A percentile compares a stretch with the other conserved stretches of the same genome.
phyloP scores from a whole-genome alignment of 495 filamentous ascomycete genomes.

The Aspergillus cavernicola region DNA sequence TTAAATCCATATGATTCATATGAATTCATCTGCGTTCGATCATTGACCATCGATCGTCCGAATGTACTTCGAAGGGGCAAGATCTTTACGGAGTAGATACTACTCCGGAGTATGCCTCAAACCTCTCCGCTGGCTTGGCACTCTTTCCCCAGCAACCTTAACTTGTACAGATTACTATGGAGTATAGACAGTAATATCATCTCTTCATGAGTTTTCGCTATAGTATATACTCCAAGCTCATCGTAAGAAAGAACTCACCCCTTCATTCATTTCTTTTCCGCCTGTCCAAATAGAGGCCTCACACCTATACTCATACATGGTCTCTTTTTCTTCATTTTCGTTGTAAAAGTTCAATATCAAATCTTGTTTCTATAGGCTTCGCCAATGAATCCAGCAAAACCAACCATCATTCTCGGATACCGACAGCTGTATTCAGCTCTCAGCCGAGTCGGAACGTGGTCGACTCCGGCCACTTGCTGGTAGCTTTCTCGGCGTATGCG shows the following conservation, averaged over 20 bases:
- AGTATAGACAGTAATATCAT: too few species aligned
- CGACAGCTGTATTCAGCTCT: too few species aligned
- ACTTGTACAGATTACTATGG: too few species aligned
- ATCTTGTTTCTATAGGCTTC: constrained; percentile 4
- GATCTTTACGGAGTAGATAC: too few species aligned
- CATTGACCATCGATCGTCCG: too few species aligned
- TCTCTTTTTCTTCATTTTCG: background rate
- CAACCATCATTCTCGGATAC: background rate
- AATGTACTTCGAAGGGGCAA: too few species aligned
- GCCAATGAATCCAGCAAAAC: constrained; percentile 3
- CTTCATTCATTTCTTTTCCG: background rate
- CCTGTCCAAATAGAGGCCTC: background rate
- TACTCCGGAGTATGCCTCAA: too few species aligned
- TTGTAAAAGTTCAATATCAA: background rate
- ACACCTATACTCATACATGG: constrained; percentile 3
- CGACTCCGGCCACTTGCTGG: constrained; percentile 68
- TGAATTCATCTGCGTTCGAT: too few species aligned
- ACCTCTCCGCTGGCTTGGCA: too few species aligned
- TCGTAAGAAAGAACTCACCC: background rate
- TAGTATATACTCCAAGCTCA: constrained; percentile 2
- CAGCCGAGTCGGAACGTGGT: constrained; percentile 49
- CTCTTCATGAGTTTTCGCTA: background rate
- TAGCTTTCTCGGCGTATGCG: constrained; percentile 61
- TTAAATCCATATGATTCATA: too few species aligned
- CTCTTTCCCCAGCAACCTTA: too few species aligned